Conservation (phyloP, 306 rosid species). For the Betula pendula region DNA sequence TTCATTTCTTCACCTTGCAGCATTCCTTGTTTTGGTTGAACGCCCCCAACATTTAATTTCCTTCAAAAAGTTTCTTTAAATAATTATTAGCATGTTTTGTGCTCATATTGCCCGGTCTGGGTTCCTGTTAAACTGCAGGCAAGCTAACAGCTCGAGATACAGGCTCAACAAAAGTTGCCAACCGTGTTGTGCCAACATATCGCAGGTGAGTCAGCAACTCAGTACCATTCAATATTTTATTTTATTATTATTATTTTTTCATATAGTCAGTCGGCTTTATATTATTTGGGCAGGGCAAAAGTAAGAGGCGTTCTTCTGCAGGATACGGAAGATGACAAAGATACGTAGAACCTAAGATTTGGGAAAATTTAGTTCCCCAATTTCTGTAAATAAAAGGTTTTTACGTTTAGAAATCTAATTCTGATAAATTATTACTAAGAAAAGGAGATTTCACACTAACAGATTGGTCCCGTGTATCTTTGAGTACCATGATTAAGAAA, state of each 20-base stretch:
- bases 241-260: not conserved
- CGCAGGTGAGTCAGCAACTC: constrained; percentile 50
- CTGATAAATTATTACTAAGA: not conserved
- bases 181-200: constrained; percentile 61
- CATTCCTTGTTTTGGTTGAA: not conserved
- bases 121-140: constrained; percentile 31
- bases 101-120: not conserved
- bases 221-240: constrained; percentile 1
- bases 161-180: constrained; percentile 43
- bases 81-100: not conserved
- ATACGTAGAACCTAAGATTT: constrained; percentile 19
- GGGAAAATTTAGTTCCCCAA: not conserved
- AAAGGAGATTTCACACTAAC: not conserved
- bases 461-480: not conserved
- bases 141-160: constrained; percentile 45
- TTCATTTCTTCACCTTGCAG: not conserved
- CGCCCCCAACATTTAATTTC: not conserved
- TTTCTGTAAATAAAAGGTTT: constrained; percentile 9
- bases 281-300: constrained; percentile 60
- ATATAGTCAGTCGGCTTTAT: constrained; percentile 3
- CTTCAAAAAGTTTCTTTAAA: not conserved
- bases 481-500: not conserved
- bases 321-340: constrained; percentile 50
- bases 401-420: not conserved
- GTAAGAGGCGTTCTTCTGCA: constrained; percentile 71